Base-by-base conservation (phyloP, 495 filamentous ascomycete species). In the Platismatia glauca region DNA sequence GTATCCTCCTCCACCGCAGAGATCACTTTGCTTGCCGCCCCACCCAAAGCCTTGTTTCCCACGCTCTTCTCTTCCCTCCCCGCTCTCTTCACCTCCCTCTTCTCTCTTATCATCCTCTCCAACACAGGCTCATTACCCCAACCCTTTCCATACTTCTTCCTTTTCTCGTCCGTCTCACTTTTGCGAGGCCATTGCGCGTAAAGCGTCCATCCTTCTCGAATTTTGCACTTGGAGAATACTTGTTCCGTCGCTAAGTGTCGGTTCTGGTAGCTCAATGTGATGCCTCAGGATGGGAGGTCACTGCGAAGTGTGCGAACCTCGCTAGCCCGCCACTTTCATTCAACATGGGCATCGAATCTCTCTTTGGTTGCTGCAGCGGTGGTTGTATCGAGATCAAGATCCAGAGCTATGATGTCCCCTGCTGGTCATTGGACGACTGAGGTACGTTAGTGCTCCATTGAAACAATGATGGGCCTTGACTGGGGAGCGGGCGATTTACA, bases 281-380 rank as follows among this genome's bases (percentile, higher is more conserved):
- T 39, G 20, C 57, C 39, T 44, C 38, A 7, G 9, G 46, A 59
- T 7, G 57, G 57, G 18, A 60, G 44, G 39, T 60, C n/a, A 12
- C 16, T 22, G 15, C 59, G 59, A 22, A 60, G 33, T 16, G 53
- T 37, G 20, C 44, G 59, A 29, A 31, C 34, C 2, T 33, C 44
- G 16, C 22, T 53, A 11, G 41, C 44, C 7, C 41, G 43, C 43
- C 59, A 60, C 11, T 24, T 18, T 27, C 29, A 27, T 7, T 60
- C 46, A 27, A 48, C 16, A 48, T 11, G 59, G 59, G 5, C 33
- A 29, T 50, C 34, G 43, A 60, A 31, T n/a, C 24, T 27, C 22
- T 29, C 46, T 53, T 60, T 46, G n/a, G 53, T 34, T 20, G 41
- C 46, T 12, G 59, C 33, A 31, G 37, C 34, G 5, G 59, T 60